phyloP scores from a whole-genome alignment of 768 basidiomycete genomes.

The Gelatoporia subvermispora region DNA sequence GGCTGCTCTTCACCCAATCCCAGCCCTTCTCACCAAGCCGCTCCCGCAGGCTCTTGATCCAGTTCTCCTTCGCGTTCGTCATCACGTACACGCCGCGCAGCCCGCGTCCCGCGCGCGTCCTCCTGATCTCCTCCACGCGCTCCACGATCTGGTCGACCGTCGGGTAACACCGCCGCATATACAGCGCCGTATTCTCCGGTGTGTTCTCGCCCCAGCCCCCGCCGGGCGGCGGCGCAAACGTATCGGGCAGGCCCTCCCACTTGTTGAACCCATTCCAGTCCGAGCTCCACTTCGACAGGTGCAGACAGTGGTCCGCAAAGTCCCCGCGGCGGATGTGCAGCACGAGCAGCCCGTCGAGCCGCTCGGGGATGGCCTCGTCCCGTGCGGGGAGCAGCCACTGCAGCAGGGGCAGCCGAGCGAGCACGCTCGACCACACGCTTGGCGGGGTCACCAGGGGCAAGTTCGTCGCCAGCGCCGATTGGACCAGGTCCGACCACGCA shows the following conservation, averaged over 20 bases:
- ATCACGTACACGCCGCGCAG: slow-evolving; percentile 21
- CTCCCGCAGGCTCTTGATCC: slow-evolving; percentile 33
- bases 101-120: slow-evolving; percentile 7
- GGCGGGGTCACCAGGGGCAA: slow-evolving; percentile 11
- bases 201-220: slow-evolving; percentile 14
- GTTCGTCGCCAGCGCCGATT: slow-evolving; percentile 29
- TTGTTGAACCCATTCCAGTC: slow-evolving; percentile 39
- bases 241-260: slow-evolving; percentile 36
- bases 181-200: slow-evolving; percentile 21
- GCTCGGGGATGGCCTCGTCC: slow-evolving; percentile 18
- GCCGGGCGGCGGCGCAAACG: slow-evolving; percentile 28
- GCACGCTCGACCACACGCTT: no score
- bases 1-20: slow-evolving; percentile 23
- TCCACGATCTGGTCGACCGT: slow-evolving; percentile 34
- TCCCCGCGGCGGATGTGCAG: slow-evolving; percentile 52
- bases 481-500: slow-evolving; percentile 50
- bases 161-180: slow-evolving; percentile 38
- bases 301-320: slow-evolving; percentile 37
- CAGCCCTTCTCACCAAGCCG: slow-evolving; percentile 33
- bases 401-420: background rate
- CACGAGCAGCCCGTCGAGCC: slow-evolving; percentile 32
- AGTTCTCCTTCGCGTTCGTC: slow-evolving; percentile 39
- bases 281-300: slow-evolving; percentile 28
- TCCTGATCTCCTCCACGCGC: slow-evolving; percentile 29
- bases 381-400: slow-evolving; percentile 5